Conservation (phyloP, 2,329 filamentous ascomycete genomes). For the Diaporthe sp. region DNA sequence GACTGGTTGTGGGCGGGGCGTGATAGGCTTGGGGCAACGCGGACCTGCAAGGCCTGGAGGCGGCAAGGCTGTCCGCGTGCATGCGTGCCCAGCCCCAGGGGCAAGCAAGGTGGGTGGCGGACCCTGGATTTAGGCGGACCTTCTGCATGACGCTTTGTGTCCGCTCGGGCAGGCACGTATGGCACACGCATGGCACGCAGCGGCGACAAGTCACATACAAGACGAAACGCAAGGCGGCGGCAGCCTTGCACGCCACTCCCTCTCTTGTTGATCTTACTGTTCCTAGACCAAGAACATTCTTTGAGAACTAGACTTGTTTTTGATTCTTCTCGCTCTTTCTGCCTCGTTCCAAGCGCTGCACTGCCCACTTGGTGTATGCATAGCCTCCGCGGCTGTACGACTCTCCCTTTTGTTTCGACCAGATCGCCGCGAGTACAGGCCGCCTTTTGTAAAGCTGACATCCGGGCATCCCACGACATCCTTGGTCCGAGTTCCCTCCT, state of each 20-base stretch:
- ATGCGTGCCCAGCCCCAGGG: constrained; percentile 7
- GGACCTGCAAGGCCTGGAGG: neutral
- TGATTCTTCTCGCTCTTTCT: neutral
- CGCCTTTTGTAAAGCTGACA: neutral
- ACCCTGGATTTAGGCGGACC: constrained; percentile 3
- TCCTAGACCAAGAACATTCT: neutral
- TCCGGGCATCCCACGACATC: neutral
- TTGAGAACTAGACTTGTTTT: constrained; percentile 15
- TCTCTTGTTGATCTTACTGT: neutral
- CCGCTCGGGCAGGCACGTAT: constrained; percentile 9
- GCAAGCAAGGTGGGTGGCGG: neutral
- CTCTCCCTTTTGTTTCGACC: neutral
- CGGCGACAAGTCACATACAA: constrained; percentile 5
- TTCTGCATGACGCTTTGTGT: neutral
- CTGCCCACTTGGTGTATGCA: neutral
- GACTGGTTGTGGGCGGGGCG: neutral
- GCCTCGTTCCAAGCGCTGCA: neutral
- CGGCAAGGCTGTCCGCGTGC: constrained; percentile 20
- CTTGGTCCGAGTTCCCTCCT: neutral
- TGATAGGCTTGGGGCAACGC: neutral
- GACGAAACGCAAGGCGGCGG: constrained; percentile 28
- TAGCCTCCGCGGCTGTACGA: neutral
- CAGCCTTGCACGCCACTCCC: constrained; percentile 14
- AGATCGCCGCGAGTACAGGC: neutral
- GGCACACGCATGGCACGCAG: no score